A percentile compares a stretch with the other conserved stretches of the same genome.
These are phyloP conservation scores for Straminergon stramineum DNA, from an alignment of 225 moss, liverwort and hornwort genomes.

Conservation along the genomic window DNA sequence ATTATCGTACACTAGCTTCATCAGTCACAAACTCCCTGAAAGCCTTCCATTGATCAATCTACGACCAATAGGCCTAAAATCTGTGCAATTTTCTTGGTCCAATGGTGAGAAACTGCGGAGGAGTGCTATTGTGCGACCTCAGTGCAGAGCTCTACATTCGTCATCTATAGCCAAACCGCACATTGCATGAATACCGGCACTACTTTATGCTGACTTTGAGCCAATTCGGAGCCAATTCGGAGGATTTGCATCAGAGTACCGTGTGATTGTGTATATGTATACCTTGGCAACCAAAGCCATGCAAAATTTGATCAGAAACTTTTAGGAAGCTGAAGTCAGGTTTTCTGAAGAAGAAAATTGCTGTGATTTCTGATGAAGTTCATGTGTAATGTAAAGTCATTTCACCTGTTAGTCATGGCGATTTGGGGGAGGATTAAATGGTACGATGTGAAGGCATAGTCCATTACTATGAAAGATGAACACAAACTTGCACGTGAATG, in stretches of 20 bases:
- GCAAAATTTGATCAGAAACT: background rate
- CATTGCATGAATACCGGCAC: background rate
- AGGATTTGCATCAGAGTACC: background rate
- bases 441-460: background rate
- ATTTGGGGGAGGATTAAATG: background rate
- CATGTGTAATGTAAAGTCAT: background rate
- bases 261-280: background rate
- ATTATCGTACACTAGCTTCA: conserved; percentile 37
- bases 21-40: conserved; percentile 51
- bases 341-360: background rate
- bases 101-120: background rate
- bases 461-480: background rate
- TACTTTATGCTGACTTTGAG: background rate
- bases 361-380: background rate
- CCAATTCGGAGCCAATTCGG: background rate
- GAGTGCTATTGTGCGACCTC: background rate
- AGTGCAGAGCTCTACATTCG: background rate
- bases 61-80: conserved; percentile 45
- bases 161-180: background rate
- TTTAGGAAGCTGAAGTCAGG: background rate
- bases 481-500: background rate
- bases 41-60: conserved; percentile 44
- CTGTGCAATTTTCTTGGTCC: conserved; percentile 61
- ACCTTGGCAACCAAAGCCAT: background rate
- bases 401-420: background rate